Base-by-base conservation (phyloP, 2,329 filamentous ascomycete species). In the Phaeophleospora eucalypticola region DNA sequence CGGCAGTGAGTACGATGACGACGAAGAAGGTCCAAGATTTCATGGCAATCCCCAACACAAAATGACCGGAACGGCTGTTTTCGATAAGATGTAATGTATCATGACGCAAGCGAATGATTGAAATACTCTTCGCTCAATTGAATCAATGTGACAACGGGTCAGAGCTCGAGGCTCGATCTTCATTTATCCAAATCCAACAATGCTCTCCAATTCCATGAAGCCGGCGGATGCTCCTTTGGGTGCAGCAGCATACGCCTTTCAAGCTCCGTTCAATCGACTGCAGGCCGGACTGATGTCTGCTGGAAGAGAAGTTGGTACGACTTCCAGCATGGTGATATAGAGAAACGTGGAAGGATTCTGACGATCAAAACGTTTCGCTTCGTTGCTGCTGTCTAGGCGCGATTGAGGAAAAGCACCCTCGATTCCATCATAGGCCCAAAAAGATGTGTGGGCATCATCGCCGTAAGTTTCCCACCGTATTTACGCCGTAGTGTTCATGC, bases 61-160 rank as follows among this genome's bases (percentile, higher is more conserved):
- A n/a, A 24, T 58, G 24, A 58, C 56, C 35, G 65, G 66, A 2
- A 64, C 60, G 15, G 55, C 55, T 40, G 62, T 67, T 3, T 67
- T 68, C 53, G 64, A 68, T 47, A 68, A 68, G 52, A 68, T 68
- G 66, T 68, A 34, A 35, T 44, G 49, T 9, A 43, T 24, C n/a
- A 42, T 42, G 40, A 21, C 6, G 12, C 3, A 19, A 37, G 36
- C 4, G 12, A 17, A 18, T 37, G 36, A 37, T 14, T 18, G 27
- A 32, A n/a, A 32, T 17, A 17, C 8, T 37, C 36, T 18, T 19
- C 16, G 15, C 36, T 37, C 36, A 37, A 37, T 37, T 18, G 3
- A 10, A 37, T n/a, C n/a, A n/a, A n/a, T n/a, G n/a, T n/a, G n/a
- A n/a, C n/a, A n/a, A n/a, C n/a, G n/a, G n/a, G n/a, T n/a, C n/a